Evolutionary conservation across 2,329 filamentous ascomycete genomes (phyloP).

Genomic region (Aspergillus costaricaensis): DNA sequence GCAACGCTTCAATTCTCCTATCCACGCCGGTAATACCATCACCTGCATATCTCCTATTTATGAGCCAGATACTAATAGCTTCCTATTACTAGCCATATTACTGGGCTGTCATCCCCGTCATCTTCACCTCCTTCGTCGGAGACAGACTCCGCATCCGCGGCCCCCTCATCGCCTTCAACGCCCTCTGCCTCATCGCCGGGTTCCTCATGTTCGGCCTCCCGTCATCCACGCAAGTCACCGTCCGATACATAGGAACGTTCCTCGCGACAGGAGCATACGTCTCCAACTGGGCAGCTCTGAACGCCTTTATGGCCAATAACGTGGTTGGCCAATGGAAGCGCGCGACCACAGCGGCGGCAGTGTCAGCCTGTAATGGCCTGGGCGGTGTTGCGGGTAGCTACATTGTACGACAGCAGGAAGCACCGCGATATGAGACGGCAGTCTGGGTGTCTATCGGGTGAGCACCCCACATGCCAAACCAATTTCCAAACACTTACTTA

Average conservation of each 20-base stretch:
- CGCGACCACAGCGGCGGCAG: constrained; percentile 61
- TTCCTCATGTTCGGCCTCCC: constrained; percentile 68
- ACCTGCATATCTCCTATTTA: neutral
- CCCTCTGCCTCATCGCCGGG: constrained; percentile 61
- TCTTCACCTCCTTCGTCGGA: constrained; percentile 63
- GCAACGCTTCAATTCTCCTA: constrained; percentile 59
- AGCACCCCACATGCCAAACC: too few relatives aligned
- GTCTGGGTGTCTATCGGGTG: constrained; percentile 66
- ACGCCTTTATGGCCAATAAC: constrained; percentile 65
- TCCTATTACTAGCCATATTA: constrained; percentile 58
- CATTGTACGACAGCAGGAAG: constrained; percentile 63
- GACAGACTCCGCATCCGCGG: constrained; percentile 63
- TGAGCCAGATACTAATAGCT: neutral
- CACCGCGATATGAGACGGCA: constrained; percentile 64
- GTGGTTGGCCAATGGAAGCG: constrained; percentile 67
- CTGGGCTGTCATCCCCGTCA: constrained; percentile 64
- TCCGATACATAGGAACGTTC: constrained; percentile 66
- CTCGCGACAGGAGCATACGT: constrained; percentile 69
- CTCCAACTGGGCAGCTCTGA: constrained; percentile 69
- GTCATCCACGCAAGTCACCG: constrained; percentile 53
- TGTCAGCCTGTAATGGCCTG: constrained; percentile 63
- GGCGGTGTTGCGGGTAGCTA: constrained; percentile 67
- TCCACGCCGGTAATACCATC: constrained; percentile 54
- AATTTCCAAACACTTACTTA: neutral
- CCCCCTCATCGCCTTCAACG: constrained; percentile 67